Evolutionary conservation across 148 eudicot species (phyloP).

Genomic region (Heliosperma pusillum): DNA sequence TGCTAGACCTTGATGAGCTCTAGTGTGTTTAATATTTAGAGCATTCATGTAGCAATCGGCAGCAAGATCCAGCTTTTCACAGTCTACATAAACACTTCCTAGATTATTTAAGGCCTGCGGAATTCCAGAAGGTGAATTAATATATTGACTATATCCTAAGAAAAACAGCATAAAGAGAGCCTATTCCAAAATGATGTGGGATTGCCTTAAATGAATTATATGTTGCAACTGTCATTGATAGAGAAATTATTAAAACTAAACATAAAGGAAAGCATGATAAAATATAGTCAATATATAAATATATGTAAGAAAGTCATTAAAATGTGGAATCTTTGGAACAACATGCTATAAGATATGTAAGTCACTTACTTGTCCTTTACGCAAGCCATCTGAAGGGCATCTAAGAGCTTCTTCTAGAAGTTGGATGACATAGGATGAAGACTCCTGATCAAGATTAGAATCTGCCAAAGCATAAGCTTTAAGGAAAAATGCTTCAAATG

Average conservation of each 20-base stretch:
- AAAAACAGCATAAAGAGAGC: background rate
- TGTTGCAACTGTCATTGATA: background rate
- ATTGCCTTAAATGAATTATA: background rate
- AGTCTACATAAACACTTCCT: conserved; percentile 83
- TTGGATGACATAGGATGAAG: conserved; percentile 60
- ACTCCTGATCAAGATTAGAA: conserved; percentile 68
- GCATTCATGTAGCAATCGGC: conserved; percentile 89
- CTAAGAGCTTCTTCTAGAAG: conserved; percentile 85
- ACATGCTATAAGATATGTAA: background rate
- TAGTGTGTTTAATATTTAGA: conserved; percentile 77
- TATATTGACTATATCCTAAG: background rate
- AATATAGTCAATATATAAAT: too few relatives aligned
- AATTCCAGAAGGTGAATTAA: conserved; percentile 17
- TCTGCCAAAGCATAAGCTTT: conserved; percentile 92
- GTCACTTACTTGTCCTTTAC: conserved; percentile 80
- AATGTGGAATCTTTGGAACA: background rate
- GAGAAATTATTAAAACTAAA: background rate
- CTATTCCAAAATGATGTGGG: background rate
- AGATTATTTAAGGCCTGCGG: conserved; percentile 81
- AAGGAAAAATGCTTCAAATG: conserved; percentile 85
- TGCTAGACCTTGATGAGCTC: conserved; percentile 94
- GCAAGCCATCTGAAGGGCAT: conserved; percentile 91
- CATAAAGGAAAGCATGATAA: background rate
- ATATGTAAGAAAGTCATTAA: too few relatives aligned
- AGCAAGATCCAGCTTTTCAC: conserved; percentile 82